phyloP scores from a whole-genome alignment of 768 basidiomycete genomes.

The Phlegmacium glaucopus region DNA sequence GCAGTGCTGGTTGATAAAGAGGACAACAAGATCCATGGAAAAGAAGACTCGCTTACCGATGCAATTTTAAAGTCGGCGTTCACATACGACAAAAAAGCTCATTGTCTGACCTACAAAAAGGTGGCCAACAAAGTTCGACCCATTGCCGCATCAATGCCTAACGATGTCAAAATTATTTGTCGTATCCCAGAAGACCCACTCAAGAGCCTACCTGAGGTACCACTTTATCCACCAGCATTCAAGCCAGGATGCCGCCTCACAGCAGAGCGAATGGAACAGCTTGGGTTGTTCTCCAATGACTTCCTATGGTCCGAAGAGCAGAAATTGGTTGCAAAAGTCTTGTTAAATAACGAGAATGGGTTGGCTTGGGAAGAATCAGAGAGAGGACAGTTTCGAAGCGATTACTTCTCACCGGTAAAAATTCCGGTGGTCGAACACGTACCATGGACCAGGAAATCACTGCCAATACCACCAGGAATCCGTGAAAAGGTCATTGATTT shows the following conservation, averaged over 20 bases:
- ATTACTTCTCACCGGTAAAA: slow-evolving; percentile 29
- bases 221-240: slow-evolving; percentile 8
- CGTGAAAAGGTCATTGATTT: slow-evolving; percentile 28
- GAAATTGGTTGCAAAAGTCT: slow-evolving; percentile 28
- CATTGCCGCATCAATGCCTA: slow-evolving; percentile 1
- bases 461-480: slow-evolving; percentile 30
- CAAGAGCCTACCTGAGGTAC: background rate
- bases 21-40: background rate
- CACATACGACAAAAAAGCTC: background rate
- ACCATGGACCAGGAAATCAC: slow-evolving; percentile 23
- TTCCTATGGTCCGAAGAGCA: slow-evolving; percentile 33
- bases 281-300: slow-evolving; percentile 11
- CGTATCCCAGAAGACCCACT: slow-evolving; percentile 11
- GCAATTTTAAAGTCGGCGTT: background rate
- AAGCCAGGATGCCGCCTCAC: slow-evolving; percentile 15
- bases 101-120: slow-evolving; percentile 1
- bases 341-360: slow-evolving; percentile 25
- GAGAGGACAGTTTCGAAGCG: slow-evolving; percentile 26
- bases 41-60: background rate
- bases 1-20: background rate
- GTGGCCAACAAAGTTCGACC: slow-evolving; percentile 5
- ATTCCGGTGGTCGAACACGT: slow-evolving; percentile 33
- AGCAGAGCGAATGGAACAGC: slow-evolving; percentile 11
- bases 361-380: slow-evolving; percentile 39
- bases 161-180: slow-evolving; percentile 7